Percentiles rank a stretch among this genome's conserved stretches.
These are phyloP conservation scores for Scenedesmus sp. DNA, from an alignment of 163 green algal species.

Conservation along the genomic window DNA sequence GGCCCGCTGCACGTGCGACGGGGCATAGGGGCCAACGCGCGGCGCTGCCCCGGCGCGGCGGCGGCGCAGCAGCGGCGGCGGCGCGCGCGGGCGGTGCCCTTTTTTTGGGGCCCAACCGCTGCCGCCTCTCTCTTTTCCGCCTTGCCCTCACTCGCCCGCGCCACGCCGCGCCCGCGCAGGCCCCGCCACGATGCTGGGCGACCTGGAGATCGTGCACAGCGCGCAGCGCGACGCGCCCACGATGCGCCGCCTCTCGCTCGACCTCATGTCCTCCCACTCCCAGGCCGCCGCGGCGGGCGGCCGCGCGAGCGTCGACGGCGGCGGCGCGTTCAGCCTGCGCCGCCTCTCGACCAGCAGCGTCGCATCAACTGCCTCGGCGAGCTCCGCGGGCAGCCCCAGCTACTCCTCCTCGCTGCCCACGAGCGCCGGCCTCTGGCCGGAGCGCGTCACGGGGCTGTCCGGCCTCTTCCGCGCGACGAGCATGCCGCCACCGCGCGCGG, in stretches of 20 bases:
- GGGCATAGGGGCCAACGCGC: no score
- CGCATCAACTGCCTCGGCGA: constrained; percentile 13
- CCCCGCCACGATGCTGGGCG: constrained; percentile 22
- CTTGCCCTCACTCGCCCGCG: no score
- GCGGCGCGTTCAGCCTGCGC: neutral
- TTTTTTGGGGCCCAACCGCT: no score
- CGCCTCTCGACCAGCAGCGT: constrained; percentile 10
- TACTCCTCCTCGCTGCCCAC: constrained; percentile 19
- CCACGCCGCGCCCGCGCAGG: no score
- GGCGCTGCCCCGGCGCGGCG: no score
- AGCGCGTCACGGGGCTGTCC: constrained; percentile 8
- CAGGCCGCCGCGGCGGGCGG: no score
- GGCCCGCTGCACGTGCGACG: no score
- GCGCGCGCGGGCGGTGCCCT: no score
- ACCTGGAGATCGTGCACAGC: constrained; percentile 35
- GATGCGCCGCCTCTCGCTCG: constrained; percentile 8
- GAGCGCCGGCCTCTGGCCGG: constrained; percentile 1
- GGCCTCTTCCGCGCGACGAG: constrained; percentile 21
- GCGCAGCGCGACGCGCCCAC: constrained; percentile 33
- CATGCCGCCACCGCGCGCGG: neutral
- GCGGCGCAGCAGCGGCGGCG: no score
- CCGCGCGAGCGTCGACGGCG: neutral
- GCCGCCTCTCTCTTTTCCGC: no score
- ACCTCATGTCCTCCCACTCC: no score
- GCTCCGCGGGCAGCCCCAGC: constrained; percentile 17